Percentiles rank a stretch among this genome's conserved stretches.
Evolutionary conservation across 345 rosid genomes (phyloP).

Genomic region (Angophora floribunda): DNA sequence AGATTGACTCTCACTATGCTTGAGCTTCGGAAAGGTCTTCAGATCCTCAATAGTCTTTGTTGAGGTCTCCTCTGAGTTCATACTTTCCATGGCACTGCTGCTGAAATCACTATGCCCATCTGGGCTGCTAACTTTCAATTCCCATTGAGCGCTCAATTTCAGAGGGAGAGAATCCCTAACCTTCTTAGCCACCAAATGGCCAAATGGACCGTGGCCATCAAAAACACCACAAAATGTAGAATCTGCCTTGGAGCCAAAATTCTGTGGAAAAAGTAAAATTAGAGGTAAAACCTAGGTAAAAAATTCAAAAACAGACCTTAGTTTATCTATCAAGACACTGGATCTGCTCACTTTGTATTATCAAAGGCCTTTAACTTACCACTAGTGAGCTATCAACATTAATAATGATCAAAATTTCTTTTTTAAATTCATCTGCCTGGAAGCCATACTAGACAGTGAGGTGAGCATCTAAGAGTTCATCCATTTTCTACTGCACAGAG

Average conservation of each 20-base stretch:
- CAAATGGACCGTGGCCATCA: constrained; percentile 98
- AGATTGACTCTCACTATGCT: constrained; percentile 36
- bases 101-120: constrained; percentile 37
- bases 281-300: neutral
- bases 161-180: constrained; percentile 92
- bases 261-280: constrained; percentile 18
- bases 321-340: neutral
- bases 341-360: neutral
- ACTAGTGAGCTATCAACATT: neutral
- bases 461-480: neutral
- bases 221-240: constrained; percentile 90
- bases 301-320: neutral
- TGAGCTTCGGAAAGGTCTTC: constrained; percentile 36
- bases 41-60: constrained; percentile 60
- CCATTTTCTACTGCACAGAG: neutral
- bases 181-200: constrained; percentile 94
- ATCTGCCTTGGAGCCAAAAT: constrained; percentile 74
- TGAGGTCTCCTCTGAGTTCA: constrained; percentile 41
- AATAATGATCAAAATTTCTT: neutral
- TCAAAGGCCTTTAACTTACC: neutral
- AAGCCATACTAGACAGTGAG: neutral
- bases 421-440: neutral
- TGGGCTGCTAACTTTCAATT: constrained; percentile 43
- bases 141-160: constrained; percentile 75
- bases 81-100: constrained; percentile 35